A percentile compares a stretch with the other conserved stretches of the same genome.
Evolutionary conservation across 164 flowering plant species (phyloP).

Genomic region (Protea cynaroides): DNA sequence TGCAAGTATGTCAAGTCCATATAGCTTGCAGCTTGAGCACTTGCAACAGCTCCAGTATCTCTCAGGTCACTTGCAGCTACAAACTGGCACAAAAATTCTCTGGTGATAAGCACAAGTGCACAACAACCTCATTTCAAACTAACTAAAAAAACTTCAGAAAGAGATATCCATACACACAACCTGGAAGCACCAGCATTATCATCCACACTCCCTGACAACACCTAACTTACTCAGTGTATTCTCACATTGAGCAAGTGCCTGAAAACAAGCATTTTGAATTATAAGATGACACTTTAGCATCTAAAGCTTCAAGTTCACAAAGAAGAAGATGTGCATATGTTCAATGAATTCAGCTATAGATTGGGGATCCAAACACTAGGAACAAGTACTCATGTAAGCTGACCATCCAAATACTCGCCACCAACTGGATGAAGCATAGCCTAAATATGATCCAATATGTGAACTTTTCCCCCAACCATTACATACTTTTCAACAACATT

Average conservation of each 20-base stretch:
- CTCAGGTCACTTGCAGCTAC: conserved; percentile 34
- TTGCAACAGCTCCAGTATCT: conserved; percentile 64
- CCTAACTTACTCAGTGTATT: conserved; percentile 51
- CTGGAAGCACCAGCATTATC: conserved; percentile 77
- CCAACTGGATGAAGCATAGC: background rate
- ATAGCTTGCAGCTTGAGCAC: conserved; percentile 60
- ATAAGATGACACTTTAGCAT: too few relatives aligned
- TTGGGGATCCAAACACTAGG: background rate
- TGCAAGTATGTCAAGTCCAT: conserved; percentile 56
- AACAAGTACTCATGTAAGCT: background rate
- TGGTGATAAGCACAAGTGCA: conserved; percentile 2
- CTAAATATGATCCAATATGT: background rate
- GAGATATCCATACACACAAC: conserved; percentile 19
- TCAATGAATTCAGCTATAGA: background rate
- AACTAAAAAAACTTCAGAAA: background rate
- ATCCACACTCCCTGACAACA: conserved; percentile 44
- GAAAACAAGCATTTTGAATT: conserved; percentile 2
- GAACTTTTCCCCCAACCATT: background rate
- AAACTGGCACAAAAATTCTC: conserved; percentile 25
- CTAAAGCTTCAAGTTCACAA: too few relatives aligned
- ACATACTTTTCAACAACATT: background rate
- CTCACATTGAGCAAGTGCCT: conserved; percentile 77
- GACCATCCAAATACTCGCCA: background rate
- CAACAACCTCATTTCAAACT: background rate
- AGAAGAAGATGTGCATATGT: background rate